phyloP scores from a whole-genome alignment of 768 basidiomycete genomes.

The Termitomyces sp. region DNA sequence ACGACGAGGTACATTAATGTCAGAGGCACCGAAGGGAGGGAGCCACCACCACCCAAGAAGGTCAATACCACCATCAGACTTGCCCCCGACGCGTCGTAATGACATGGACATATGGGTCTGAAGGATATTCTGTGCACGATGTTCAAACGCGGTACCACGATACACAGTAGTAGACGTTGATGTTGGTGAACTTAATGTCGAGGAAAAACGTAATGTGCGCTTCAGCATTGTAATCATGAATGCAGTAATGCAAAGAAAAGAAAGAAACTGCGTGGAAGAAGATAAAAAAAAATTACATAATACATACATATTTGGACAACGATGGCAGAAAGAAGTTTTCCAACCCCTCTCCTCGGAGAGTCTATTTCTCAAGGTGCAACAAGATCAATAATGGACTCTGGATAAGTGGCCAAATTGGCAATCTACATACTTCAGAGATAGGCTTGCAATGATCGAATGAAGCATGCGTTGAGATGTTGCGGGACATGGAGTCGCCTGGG shows the following conservation, averaged over 20 bases:
- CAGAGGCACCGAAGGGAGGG: constrained; percentile 27
- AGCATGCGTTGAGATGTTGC: too few species aligned
- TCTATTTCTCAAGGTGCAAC: too few species aligned
- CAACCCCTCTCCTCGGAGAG: too few species aligned
- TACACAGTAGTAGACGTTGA: constrained; percentile 46
- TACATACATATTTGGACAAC: too few species aligned
- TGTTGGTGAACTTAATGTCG: neutral
- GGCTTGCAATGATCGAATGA: too few species aligned
- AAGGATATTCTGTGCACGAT: constrained; percentile 55
- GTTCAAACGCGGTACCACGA: constrained; percentile 72
- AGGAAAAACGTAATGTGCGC: neutral
- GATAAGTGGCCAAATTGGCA: too few species aligned
- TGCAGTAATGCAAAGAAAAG: neutral
- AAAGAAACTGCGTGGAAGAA: too few species aligned
- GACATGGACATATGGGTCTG: constrained; percentile 72
- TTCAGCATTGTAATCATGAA: neutral
- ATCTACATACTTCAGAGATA: too few species aligned
- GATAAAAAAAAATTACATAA: neutral
- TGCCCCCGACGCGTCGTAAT: constrained; percentile 74
- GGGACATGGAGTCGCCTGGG: constrained; percentile 19
- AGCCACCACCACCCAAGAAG: constrained; percentile 94
- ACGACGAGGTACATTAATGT: constrained; percentile 23
- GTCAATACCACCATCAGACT: constrained; percentile 86
- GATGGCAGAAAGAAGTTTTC: too few species aligned
- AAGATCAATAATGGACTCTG: too few species aligned